Percentiles rank a stretch among this genome's conserved stretches.
These are phyloP conservation scores for Penicillium sp. DNA, from an alignment of 2,329 filamentous ascomycete genomes.

Conservation along the genomic window DNA sequence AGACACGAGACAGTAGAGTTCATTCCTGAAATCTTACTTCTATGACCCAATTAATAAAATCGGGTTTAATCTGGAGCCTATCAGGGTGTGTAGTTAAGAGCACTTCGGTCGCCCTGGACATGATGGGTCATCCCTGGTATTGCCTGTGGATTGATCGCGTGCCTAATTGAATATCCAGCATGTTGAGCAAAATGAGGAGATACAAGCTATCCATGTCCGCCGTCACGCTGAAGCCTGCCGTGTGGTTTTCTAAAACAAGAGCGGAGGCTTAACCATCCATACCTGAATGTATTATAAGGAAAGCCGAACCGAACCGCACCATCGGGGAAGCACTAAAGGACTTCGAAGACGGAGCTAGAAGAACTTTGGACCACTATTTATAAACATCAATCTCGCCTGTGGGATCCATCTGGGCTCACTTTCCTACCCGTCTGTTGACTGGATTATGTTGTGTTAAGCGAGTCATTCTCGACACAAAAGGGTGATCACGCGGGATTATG, in stretches of 20 bases:
- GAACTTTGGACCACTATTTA: background rate
- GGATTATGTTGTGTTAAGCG: background rate
- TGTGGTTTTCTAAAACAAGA: background rate
- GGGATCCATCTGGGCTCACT: too few species aligned
- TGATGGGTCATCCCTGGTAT: background rate
- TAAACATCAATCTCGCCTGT: background rate
- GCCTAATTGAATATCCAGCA: background rate
- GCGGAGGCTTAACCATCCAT: background rate
- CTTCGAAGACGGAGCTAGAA: background rate
- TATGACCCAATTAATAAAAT: too few species aligned
- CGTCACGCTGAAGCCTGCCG: background rate
- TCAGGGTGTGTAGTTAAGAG: too few species aligned
- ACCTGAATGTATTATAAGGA: background rate
- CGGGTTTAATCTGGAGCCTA: too few species aligned
- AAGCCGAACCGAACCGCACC: too few species aligned
- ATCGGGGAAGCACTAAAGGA: too few species aligned
- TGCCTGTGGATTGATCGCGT: background rate
- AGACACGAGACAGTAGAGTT: background rate
- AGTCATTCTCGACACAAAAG: background rate
- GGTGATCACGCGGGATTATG: background rate
- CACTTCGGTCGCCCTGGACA: background rate
- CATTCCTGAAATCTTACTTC: too few species aligned
- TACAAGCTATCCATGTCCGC: background rate
- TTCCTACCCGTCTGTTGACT: background rate
- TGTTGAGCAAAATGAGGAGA: background rate